Base-by-base conservation (phyloP, 768 basidiomycete genomes). In the Phlebiopsis gigantea region DNA sequence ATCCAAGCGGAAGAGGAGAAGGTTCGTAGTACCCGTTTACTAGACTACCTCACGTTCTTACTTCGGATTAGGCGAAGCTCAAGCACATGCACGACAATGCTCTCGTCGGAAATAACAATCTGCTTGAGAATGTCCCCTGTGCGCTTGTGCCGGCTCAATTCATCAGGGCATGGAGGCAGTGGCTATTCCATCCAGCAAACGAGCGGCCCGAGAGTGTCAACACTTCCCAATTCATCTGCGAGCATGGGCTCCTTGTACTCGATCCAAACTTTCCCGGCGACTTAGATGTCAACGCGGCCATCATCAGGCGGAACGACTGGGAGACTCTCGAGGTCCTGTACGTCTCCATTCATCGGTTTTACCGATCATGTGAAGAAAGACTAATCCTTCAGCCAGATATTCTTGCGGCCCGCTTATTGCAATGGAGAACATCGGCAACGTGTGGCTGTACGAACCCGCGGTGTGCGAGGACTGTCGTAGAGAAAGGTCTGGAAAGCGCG, bases 1-100 rank as follows among this genome's bases (percentile, higher is more conserved):
- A 84, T 77, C 66, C 79, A 75, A 55, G 87, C 86, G 24, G 90
- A 90, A 65, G 83, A 87, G 19, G 90, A 92, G 71, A 91, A 89
- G 83, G 90, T 86, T 53, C 26, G 55, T 48, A 10, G 21, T 10
- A 1, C 17, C 5, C 15, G 25, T 29, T 26, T 34, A n/a, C n/a
- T 31, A 46, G 22, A 19, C 54, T 26, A 31, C 6, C n/a, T 22
- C 28, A 21, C 19, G 54, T 21, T 24, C 3, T 24, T 46, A 12
- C 5, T 41, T n/a, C 21, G 8, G 52, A 25, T 29, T 50, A 90
- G 88, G 83, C 81, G 31, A 80, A 74, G 63, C 74, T 90, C 49
- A 82, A 78, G 59, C 76, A 80, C 62, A 80, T 89, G 76, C 75
- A 81, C 58, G 82, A 87, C 58, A 76, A 78, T 58, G 71, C 77